Conservation (phyloP, 2,329 filamentous ascomycete species). For the Penicillium sp. region DNA sequence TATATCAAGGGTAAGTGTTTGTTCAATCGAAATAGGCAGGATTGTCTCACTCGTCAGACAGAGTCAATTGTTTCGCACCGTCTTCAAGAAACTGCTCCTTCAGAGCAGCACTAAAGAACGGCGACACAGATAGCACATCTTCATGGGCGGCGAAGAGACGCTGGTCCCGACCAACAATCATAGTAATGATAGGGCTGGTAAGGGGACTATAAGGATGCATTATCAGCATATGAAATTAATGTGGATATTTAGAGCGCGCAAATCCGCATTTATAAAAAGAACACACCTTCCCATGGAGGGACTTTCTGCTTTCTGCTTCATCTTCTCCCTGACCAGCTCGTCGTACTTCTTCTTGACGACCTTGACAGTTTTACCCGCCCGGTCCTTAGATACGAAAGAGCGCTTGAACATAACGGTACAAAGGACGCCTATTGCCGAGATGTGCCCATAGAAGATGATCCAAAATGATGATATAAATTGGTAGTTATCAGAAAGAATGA, state of each 20-base stretch:
- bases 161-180: conserved; percentile 78
- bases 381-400: conserved; percentile 79
- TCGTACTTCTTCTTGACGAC: conserved; percentile 71
- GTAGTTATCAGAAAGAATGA: conserved; percentile 42
- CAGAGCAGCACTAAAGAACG: conserved; percentile 74
- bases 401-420: conserved; percentile 80
- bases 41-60: conserved; percentile 59
- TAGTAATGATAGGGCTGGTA: conserved; percentile 75
- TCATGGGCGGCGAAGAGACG: conserved; percentile 94
- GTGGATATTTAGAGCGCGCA: not conserved
- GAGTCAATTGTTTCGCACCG: conserved; percentile 70
- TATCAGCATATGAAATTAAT: conserved; percentile 1
- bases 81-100: conserved; percentile 70
- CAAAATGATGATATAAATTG: conserved; percentile 39
- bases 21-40: not conserved
- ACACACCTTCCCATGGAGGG: conserved; percentile 51
- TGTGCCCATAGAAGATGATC: conserved; percentile 48
- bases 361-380: conserved; percentile 84
- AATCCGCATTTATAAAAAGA: not conserved
- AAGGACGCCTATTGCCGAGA: conserved; percentile 23
- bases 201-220: conserved; percentile 43
- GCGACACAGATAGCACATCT: conserved; percentile 81
- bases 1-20: conserved; percentile 30
- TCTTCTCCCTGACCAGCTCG: conserved; percentile 79
- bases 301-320: conserved; percentile 77